Evolutionary conservation across 345 rosid species (phyloP), one percentile per base, ranked within the genome.

Genomic region (Erucastrum elatum): DNA sequence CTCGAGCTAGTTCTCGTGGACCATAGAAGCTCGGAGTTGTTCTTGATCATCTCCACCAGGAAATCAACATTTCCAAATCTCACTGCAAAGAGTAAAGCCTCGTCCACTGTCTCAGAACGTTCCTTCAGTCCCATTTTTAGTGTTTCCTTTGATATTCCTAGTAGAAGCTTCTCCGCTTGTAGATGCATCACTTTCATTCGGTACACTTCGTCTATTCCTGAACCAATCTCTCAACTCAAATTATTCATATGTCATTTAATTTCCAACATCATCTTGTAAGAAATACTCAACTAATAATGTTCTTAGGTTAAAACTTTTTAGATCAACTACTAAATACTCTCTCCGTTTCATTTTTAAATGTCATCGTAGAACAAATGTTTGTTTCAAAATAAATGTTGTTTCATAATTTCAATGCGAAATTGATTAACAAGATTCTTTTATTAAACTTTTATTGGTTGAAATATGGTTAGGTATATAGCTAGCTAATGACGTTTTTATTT

Each of bases 21-120:
- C 80, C 79, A 80, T 6, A 80, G 67, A 70, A 80, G 75, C 53
- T 80, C 83, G 6, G 83, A 75, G 33, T 80, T 80, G 80, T 64
- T 75, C 56, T 56, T 80, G 33, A 80, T 75, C 71, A 75, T 80
- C 64, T 80, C 80, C 8, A 69, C 63, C 29, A 80, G 26, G 76
- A 80, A 80, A 63, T 75, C 79, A 0, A 80, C 83, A 12, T 75
- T 80, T 1, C 83, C 83, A 6, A n/a, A 75, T 44, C 76, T 64
- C 6, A 80, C 83, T 10, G 83, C 80, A 30, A 69, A 75, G 25
- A 75, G 71, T 75, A 75, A 80, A 12, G 80, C 83, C 25, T 80
- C 80, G 16, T 64, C 80, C 0, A 75, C 80, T 4, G 79, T 75
- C 12, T 69, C 80, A 0, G 71, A 64, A 58, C 83, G 80, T 70